Conservation (phyloP, 2,329 filamentous ascomycete species). For the Daldinia eschscholtzii region DNA sequence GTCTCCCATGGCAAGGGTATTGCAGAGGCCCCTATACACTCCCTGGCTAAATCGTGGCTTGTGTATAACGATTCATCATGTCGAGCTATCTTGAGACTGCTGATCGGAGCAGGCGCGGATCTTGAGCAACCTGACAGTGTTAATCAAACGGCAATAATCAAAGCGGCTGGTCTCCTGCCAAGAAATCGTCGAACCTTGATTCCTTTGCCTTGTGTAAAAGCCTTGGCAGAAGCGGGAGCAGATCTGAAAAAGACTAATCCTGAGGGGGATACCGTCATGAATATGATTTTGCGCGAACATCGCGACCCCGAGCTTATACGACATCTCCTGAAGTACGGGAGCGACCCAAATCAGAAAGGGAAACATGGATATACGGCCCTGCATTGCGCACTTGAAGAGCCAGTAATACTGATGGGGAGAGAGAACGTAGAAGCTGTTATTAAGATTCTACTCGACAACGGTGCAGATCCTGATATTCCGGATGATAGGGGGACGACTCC, state of each 20-base stretch:
- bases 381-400: background rate
- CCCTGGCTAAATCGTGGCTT: background rate
- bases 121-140: background rate
- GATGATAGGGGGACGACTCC: background rate
- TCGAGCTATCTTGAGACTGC: background rate
- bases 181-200: background rate
- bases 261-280: background rate
- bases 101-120: conserved; percentile 1
- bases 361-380: background rate
- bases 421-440: background rate
- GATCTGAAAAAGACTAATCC: background rate
- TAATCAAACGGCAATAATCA: background rate
- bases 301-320: background rate
- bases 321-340: background rate
- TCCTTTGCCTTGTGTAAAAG: background rate
- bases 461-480: background rate
- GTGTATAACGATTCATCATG: background rate
- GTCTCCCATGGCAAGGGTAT: background rate
- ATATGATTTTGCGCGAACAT: background rate
- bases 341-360: background rate
- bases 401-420: background rate
- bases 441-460: background rate
- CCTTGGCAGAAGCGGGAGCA: background rate
- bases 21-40: background rate
- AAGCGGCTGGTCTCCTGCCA: background rate